Evolutionary conservation across 1,284 basidiomycete genomes (phyloP).

Genomic region (Ceratobasidium sp.): DNA sequence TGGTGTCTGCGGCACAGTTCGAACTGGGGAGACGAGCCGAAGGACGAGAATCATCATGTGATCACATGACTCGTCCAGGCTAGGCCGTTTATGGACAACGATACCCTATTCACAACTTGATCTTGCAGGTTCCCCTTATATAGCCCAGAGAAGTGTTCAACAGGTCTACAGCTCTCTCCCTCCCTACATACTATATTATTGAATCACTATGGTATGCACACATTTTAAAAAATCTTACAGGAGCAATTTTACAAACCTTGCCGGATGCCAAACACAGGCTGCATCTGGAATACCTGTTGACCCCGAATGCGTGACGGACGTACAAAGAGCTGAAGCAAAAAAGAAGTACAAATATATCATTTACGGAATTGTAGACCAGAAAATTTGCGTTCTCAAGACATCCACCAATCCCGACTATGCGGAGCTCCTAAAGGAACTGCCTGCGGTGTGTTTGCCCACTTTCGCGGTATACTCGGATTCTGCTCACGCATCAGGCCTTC

Average conservation of each 20-base stretch:
- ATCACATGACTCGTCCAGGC: constrained; percentile 24
- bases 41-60: background rate
- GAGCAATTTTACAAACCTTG: constrained; percentile 10
- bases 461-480: too few relatives aligned
- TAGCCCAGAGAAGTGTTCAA: background rate
- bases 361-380: constrained; percentile 20
- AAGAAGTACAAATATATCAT: constrained; percentile 40
- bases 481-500: background rate
- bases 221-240: background rate
- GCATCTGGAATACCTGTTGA: constrained; percentile 40
- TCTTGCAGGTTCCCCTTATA: constrained; percentile 30
- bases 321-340: constrained; percentile 38
- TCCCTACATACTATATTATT: constrained; percentile 1
- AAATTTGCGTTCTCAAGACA: constrained; percentile 40
- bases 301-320: constrained; percentile 2
- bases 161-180: constrained; percentile 13
- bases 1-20: background rate
- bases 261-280: constrained; percentile 35
- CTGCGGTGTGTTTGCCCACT: constrained; percentile 53
- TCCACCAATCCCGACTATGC: constrained; percentile 67
- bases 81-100: constrained; percentile 7
- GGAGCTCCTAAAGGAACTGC: constrained; percentile 77
- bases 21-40: background rate
- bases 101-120: constrained; percentile 1
- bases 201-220: constrained; percentile 18